Conservation (phyloP, 1,284 basidiomycete species). For the Hymenochaete sp. region DNA sequence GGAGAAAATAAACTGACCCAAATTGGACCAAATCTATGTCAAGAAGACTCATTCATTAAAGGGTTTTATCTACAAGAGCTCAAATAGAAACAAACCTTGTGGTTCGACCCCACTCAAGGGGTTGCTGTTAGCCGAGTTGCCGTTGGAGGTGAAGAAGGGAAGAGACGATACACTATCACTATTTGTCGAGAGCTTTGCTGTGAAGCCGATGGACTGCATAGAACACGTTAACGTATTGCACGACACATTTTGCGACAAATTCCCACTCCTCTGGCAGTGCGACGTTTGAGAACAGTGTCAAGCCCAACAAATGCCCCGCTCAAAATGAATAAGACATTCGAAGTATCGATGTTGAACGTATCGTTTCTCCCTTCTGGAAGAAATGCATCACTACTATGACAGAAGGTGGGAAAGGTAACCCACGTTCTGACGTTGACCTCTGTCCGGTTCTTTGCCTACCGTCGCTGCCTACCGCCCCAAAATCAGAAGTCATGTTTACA, state of each 20-base stretch:
- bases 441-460: constrained; percentile 39
- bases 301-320: constrained; percentile 93
- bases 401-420: constrained; percentile 26
- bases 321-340: constrained; percentile 84
- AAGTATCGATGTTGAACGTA: constrained; percentile 72
- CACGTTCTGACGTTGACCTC: constrained; percentile 25
- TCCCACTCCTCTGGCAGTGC: constrained; percentile 77
- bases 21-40: constrained; percentile 71
- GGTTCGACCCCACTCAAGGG: constrained; percentile 63
- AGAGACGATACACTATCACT: constrained; percentile 28
- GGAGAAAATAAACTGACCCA: constrained; percentile 40
- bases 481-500: constrained; percentile 6
- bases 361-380: constrained; percentile 49
- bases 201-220: constrained; percentile 79
- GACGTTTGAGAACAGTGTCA: constrained; percentile 70
- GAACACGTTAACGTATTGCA: constrained; percentile 1
- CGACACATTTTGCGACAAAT: neutral
- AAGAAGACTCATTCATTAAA: neutral
- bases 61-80: neutral
- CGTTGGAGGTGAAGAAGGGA: constrained; percentile 71
- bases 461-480: constrained; percentile 28
- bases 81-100: constrained; percentile 34
- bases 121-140: constrained; percentile 38
- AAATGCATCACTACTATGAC: neutral
- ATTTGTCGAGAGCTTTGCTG: constrained; percentile 51